Evolutionary conservation across 768 basidiomycete species (phyloP).

Genomic region (Mrakia frigida): DNA sequence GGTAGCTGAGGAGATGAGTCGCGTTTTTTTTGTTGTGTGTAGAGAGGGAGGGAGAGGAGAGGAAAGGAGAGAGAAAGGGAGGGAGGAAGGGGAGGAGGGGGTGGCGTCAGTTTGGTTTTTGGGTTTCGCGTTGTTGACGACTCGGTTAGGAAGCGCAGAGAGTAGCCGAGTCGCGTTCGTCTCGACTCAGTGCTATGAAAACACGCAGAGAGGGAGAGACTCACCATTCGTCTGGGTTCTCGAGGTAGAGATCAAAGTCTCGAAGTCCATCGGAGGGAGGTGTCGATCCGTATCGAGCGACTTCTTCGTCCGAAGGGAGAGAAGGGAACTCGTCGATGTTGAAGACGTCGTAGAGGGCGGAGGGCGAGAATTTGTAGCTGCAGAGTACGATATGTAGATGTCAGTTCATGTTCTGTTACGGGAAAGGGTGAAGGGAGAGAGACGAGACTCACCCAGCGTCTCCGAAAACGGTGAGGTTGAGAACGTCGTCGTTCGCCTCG

Average conservation of each 20-base stretch:
- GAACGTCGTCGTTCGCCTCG: background rate
- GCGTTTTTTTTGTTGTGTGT: no score
- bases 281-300: background rate
- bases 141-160: background rate
- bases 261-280: constrained; percentile 8
- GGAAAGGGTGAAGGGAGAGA: background rate
- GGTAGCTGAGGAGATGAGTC: constrained; percentile 9
- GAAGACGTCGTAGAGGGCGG: constrained; percentile 5
- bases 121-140: no score
- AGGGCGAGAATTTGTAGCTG: constrained; percentile 30
- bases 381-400: no score
- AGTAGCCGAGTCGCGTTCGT: background rate
- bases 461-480: constrained; percentile 23
- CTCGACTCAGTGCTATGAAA: no score
- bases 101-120: background rate
- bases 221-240: constrained; percentile 29
- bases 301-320: background rate
- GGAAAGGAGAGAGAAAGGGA: background rate
- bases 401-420: background rate
- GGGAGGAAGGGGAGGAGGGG: background rate
- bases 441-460: constrained; percentile 22
- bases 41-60: background rate
- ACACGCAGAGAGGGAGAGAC: background rate
- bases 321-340: constrained; percentile 7
- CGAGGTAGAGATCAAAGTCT: constrained; percentile 22